These are phyloP conservation scores for Globisporangium viniferum DNA, from an alignment of 352 stramenopile genomes.

Conservation along the genomic window DNA sequence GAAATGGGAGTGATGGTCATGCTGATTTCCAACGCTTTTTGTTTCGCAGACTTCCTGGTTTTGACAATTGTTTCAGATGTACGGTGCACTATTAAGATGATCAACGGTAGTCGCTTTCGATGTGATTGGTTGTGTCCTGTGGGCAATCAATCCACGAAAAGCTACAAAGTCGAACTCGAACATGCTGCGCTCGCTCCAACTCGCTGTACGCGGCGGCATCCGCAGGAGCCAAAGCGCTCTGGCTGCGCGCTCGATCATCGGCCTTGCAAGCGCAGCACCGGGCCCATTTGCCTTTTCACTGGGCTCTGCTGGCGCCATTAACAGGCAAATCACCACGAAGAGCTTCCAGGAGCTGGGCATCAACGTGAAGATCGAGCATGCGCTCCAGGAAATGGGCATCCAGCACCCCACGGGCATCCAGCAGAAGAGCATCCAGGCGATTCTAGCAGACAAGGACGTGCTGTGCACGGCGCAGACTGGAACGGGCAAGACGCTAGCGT, in stretches of 20 bases:
- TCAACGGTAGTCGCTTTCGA: neutral
- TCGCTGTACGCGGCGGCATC: slow-evolving; percentile 2
- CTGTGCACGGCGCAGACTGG: slow-evolving; percentile 65
- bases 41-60: neutral
- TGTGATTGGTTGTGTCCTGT: neutral
- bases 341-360: slow-evolving; percentile 45
- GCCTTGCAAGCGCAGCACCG: too few relatives aligned
- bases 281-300: neutral
- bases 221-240: neutral
- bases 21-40: neutral
- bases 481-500: slow-evolving; percentile 68
- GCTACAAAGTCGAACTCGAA: neutral
- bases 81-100: neutral
- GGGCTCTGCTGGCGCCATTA: neutral
- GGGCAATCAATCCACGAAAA: slow-evolving; percentile 1
- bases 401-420: slow-evolving; percentile 50
- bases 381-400: slow-evolving; percentile 49
- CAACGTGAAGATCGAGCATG: slow-evolving; percentile 33
- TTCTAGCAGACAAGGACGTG: slow-evolving; percentile 35
- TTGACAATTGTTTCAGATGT: neutral
- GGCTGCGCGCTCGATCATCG: neutral
- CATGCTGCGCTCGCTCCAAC: slow-evolving; percentile 7
- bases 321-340: slow-evolving; percentile 3
- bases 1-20: neutral
- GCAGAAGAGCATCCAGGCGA: slow-evolving; percentile 42